Base-by-base conservation (phyloP, 1,284 basidiomycete species). In the Dichomitus squalens region DNA sequence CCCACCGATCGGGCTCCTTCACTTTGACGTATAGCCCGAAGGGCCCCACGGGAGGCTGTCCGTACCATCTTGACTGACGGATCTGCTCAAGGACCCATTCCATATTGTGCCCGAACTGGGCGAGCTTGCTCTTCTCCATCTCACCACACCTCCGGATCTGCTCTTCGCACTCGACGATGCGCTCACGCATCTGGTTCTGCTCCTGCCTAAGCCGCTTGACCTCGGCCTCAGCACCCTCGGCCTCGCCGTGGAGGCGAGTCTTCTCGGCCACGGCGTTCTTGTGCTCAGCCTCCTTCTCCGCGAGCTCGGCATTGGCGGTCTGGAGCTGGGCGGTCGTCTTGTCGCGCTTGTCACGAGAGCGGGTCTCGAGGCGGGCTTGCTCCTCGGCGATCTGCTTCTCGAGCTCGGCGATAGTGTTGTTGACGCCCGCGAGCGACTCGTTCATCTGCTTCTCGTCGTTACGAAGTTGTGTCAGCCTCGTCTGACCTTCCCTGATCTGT, bases 11-110 rank as follows among this genome's bases (percentile, higher is more conserved):
- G 0, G 77, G 74, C 57, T 97, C 92, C 61, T 78, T 84, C 48
- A 95, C 83, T 66, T 88, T 89, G 63, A 99, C 88, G 69, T 85
- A 83, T 43, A 80, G 62, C 0, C 95, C 95, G n/a, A 98, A 76
- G 0, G 95, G 95, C 0, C 97, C 97, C 27, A 98, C 72, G 0
- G 96, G 96, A 16, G 70, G 74, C 35, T 87, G 79, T 8, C 88
- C 89, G 27, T 77, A 68, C 93, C 93, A 95, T 5, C 64, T 71
- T 61, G 76, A 74, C 8, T 64, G 65, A n/a, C 75, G 65, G 49
- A 97, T 90, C 38, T 72, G 75, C 5, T 78, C 76, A 20, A 88
- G 60, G n/a, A 94, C 79, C 0, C 68, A 68, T 48, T 88, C 76
- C 66, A 92, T 85, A 59, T 90, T 79, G 21, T 67, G 73, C 1